Percentiles rank a stretch among this genome's conserved stretches.
Evolutionary conservation across 129 eudicot genomes (phyloP).

Genomic region (Daucus carota): DNA sequence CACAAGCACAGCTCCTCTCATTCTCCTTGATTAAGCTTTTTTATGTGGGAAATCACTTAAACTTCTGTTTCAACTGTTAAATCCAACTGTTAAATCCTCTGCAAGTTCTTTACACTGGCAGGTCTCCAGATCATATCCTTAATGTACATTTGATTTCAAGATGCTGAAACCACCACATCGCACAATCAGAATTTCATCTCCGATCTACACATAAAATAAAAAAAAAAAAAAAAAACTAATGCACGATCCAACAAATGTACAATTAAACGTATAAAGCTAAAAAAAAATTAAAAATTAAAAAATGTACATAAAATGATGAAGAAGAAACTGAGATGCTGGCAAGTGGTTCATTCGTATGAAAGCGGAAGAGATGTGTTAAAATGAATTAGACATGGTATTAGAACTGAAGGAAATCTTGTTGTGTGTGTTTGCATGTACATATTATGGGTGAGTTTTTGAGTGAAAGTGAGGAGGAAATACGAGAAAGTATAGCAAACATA

Average conservation of each 20-base stretch:
- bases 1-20: slow-evolving; percentile 87
- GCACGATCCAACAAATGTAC: neutral
- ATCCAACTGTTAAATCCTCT: slow-evolving; percentile 1
- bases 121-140: slow-evolving; percentile 2
- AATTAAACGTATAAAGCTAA: neutral
- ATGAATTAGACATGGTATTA: neutral
- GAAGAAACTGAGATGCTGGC: neutral
- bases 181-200: neutral
- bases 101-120: neutral
- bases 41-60: slow-evolving; percentile 3
- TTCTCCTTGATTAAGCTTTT: slow-evolving; percentile 21
- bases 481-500: neutral
- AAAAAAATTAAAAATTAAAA: neutral
- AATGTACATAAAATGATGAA: too few species aligned
- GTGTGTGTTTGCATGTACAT: neutral
- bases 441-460: neutral
- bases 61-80: neutral
- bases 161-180: neutral
- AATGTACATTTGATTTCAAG: neutral
- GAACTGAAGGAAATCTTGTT: neutral
- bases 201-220: neutral
- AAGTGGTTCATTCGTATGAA: neutral
- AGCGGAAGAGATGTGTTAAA: neutral
- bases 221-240: neutral
- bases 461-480: neutral